Percentiles rank a stretch among this genome's conserved stretches.
Conservation (phyloP, 1,284 basidiomycete species). For the Apiotrichum brassicae region DNA sequence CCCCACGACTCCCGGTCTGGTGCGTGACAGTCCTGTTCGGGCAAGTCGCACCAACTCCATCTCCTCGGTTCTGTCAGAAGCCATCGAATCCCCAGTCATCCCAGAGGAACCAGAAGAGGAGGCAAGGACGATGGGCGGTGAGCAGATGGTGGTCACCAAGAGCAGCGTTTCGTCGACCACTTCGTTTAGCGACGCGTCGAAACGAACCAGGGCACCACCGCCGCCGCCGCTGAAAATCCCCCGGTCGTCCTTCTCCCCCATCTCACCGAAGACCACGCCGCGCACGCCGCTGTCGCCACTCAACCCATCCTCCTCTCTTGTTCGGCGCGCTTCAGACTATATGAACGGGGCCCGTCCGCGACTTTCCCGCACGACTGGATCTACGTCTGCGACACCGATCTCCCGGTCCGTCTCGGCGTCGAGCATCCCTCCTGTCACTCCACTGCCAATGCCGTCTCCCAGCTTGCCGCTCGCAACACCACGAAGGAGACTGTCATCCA, state of each 20-base stretch:
- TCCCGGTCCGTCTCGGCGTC: background rate
- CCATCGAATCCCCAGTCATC: background rate
- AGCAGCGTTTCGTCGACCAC: background rate
- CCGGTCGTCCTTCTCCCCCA: background rate
- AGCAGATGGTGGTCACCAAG: no score
- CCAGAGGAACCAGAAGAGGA: slow-evolving; percentile 7
- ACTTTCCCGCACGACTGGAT: background rate
- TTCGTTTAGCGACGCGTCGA: background rate
- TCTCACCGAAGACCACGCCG: background rate
- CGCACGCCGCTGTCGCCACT: slow-evolving; percentile 9
- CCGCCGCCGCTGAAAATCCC: slow-evolving; percentile 9
- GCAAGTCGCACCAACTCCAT: background rate
- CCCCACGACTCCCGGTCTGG: background rate
- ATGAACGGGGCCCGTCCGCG: background rate
- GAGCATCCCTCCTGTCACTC: slow-evolving; percentile 6
- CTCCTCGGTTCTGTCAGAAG: background rate
- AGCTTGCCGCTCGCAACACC: no score
- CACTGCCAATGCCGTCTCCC: background rate
- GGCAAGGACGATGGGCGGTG: no score
- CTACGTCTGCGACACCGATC: background rate
- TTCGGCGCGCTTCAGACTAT: slow-evolving; percentile 2
- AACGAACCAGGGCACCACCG: slow-evolving; percentile 5
- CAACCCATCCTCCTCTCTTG: slow-evolving; percentile 1
- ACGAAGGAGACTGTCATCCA: slow-evolving; percentile 29
- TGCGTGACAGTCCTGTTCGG: background rate